Percentiles rank a stretch among this genome's conserved stretches.
Evolutionary conservation across 176 grass and related monocot species (phyloP).

Genomic region (Elaeis guineensis): DNA sequence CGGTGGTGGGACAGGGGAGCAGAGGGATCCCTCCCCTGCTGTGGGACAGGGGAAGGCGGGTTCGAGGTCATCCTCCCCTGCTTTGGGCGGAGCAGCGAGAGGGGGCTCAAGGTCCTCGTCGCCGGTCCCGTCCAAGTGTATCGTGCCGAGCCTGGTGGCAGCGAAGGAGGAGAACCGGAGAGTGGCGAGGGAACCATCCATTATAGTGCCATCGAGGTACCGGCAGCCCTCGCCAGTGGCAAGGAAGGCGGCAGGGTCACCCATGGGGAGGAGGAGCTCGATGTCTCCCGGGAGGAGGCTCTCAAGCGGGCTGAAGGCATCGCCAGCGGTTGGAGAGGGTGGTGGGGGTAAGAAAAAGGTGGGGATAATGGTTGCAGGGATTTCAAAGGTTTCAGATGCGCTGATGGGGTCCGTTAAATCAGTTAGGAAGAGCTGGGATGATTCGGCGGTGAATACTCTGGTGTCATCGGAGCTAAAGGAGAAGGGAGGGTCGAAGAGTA

Average conservation of each 20-base stretch:
- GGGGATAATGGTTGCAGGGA: conserved; percentile 64
- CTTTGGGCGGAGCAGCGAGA: background rate
- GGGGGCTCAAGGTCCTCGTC: conserved; percentile 39
- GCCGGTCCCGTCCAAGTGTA: conserved; percentile 72
- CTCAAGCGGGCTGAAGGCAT: conserved; percentile 30
- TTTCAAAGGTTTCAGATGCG: conserved; percentile 65
- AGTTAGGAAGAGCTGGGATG: conserved; percentile 83
- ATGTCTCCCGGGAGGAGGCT: conserved; percentile 45
- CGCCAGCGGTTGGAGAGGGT: conserved; percentile 37
- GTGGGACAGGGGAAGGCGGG: background rate
- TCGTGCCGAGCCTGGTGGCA: conserved; percentile 58
- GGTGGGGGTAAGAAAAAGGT: conserved; percentile 46
- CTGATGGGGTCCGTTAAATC: conserved; percentile 46
- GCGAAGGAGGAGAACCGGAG: conserved; percentile 73
- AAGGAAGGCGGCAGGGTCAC: conserved; percentile 35
- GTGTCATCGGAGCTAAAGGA: conserved; percentile 30
- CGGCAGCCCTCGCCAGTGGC: conserved; percentile 52
- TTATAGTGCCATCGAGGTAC: conserved; percentile 74
- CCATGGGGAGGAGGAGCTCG: conserved; percentile 42
- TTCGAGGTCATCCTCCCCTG: conserved; percentile 37
- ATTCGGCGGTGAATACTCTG: conserved; percentile 29
- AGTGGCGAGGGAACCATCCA: conserved; percentile 48
- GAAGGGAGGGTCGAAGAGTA: conserved; percentile 40
- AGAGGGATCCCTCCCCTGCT: conserved; percentile 19
- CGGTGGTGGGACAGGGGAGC: background rate